These are phyloP conservation scores for Gnomoniopsis smithogilvyi DNA, from an alignment of 2,329 filamentous ascomycete species.

Conservation along the genomic window DNA sequence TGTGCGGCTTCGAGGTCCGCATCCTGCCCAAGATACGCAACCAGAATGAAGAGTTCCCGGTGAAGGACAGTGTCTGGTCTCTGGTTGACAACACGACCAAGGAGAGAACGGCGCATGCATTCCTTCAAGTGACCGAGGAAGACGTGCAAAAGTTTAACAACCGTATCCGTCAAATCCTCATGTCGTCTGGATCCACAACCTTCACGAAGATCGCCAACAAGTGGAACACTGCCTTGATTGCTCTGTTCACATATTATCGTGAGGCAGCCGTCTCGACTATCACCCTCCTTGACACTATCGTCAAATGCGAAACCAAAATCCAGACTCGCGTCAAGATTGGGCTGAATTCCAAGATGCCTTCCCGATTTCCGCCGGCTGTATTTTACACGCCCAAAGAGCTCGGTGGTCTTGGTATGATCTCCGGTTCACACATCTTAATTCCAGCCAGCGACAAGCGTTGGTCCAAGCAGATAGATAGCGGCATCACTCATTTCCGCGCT, in stretches of 20 bases:
- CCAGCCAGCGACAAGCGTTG: conserved; percentile 96
- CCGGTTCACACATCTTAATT: conserved; percentile 95
- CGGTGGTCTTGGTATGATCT: conserved; percentile 97
- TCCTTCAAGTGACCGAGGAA: conserved; percentile 95
- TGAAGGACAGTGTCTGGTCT: conserved; percentile 98
- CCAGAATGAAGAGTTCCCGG: conserved; percentile 91
- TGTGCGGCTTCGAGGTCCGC: conserved; percentile 96
- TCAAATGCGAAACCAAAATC: conserved; percentile 99
- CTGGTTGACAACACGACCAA: conserved; percentile 95
- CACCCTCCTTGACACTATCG: conserved; percentile 90
- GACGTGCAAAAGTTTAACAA: conserved; percentile 99
- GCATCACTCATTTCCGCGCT: conserved; percentile 92
- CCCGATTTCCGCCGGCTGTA: conserved; percentile 94
- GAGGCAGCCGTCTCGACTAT: conserved; percentile 96
- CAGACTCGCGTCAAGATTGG: conserved; percentile 99
- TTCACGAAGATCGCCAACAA: conserved; percentile 99
- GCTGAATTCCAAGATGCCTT: conserved; percentile 98
- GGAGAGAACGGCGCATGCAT: conserved; percentile 94
- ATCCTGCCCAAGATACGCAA: conserved; percentile 95
- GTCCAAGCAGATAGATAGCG: conserved; percentile 97
- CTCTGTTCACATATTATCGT: conserved; percentile 97
- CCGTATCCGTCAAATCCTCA: conserved; percentile 94
- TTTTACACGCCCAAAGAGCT: conserved; percentile 99
- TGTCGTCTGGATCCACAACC: conserved; percentile 98
- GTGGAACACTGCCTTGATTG: conserved; percentile 97